Evolutionary conservation across 2,329 filamentous ascomycete genomes (phyloP), one percentile per base, ranked within the genome.

Genomic region (Diaporthe batatas): DNA sequence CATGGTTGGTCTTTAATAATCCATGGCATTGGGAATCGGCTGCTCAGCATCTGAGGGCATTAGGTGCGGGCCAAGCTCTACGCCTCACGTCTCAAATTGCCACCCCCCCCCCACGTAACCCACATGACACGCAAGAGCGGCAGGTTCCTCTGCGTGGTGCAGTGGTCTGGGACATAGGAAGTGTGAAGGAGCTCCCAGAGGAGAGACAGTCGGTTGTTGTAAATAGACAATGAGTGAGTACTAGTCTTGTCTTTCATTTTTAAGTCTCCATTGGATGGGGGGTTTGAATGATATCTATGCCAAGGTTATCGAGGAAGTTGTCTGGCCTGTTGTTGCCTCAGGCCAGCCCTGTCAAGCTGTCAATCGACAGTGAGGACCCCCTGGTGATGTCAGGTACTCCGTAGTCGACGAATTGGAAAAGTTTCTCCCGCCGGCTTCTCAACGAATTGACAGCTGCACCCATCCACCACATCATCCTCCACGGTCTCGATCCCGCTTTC

Each of bases 391-490:
- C 16, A 49, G 44, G 44, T 47, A 39, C 36, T 29, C 29, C 29
- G 29, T 29, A 18, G 14, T 6, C 16, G 44, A 21, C 44, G 44
- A 36, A 55, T 54, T 44, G 67, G 65, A 74, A 72, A 74, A 72
- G 49, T 74, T 74, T 74, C 70, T 74, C 65, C 55, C 39, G 34
- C 55, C 55, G 47, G 68, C 65, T 36, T 29, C 51, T 51, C 32
- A 51, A 36, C 65, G 42, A 12, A 12, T 53, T 58, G 64, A 59
- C 65, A 70, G 42, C 65, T 49, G 16, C 29, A 21, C n/a, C 14
- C 32, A 14, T 51, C 58, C 55, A 39, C 62, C 12, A 67, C 55
- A 53, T 16, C 25, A n/a, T 39, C 49, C 32, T 49, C 65, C 21
- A 36, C 18, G 42, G 18, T 12, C 44, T 49, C 55, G 5, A 34